Percentiles rank a stretch among this genome's conserved stretches.
Conservation (phyloP, 2,329 filamentous ascomycete species). For the Epicoccum nigrum region DNA sequence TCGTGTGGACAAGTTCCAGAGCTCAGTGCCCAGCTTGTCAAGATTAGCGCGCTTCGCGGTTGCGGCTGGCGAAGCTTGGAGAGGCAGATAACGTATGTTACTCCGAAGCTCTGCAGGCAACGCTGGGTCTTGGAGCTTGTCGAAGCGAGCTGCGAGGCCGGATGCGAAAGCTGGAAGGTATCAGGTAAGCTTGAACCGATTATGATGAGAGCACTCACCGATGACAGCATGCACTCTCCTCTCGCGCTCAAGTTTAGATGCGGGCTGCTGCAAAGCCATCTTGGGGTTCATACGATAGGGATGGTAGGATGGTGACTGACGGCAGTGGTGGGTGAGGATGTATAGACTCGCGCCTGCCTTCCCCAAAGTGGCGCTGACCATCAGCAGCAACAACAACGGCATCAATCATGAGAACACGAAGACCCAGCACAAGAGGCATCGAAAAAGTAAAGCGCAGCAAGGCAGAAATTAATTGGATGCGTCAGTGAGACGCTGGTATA, state of each 20-base stretch:
- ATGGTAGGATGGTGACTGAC: neutral
- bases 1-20: constrained; percentile 72
- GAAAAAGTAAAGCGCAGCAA: neutral
- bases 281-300: neutral
- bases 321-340: neutral
- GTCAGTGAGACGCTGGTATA: constrained; percentile 1
- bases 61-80: constrained; percentile 31
- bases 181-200: constrained; percentile 9
- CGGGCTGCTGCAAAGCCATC: constrained; percentile 34
- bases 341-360: constrained; percentile 4
- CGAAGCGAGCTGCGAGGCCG: constrained; percentile 33
- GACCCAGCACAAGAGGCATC: neutral
- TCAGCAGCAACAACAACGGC: too few species aligned
- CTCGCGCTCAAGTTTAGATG: constrained; percentile 42
- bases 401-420: neutral
- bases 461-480: neutral
- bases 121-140: constrained; percentile 22
- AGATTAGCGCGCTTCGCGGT: constrained; percentile 55
- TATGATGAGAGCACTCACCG: constrained; percentile 24
- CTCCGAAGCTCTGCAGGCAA: constrained; percentile 45
- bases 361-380: neutral
- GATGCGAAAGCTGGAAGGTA: constrained; percentile 41
- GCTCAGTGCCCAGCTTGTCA: constrained; percentile 60
- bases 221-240: constrained; percentile 43
- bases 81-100: constrained; percentile 52